Conservation (phyloP, 108 stramenopile species). For the Schizochytrium sp. region DNA sequence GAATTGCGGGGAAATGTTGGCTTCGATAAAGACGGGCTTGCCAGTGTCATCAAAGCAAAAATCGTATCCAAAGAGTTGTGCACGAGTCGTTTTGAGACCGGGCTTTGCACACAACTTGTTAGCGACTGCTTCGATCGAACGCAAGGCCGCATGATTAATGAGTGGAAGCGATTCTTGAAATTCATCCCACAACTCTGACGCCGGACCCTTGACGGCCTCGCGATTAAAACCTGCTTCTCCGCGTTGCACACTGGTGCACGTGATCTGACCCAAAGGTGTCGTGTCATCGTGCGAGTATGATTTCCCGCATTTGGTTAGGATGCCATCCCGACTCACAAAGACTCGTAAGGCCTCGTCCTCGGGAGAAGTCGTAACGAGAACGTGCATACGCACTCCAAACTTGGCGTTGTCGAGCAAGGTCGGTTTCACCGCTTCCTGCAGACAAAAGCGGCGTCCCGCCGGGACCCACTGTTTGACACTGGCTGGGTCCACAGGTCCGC, state of each 20-base stretch:
- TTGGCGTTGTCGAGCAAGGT: not conserved
- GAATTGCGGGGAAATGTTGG: conserved; percentile 2
- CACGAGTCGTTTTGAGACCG: not conserved
- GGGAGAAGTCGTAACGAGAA: not conserved
- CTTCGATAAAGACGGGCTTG: not conserved
- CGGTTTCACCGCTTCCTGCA: not conserved
- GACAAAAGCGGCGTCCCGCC: not conserved
- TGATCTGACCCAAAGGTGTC: not conserved
- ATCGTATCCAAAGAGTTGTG: not conserved
- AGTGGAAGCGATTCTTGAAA: not conserved
- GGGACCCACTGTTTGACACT: not conserved
- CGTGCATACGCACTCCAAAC: conserved; percentile 8
- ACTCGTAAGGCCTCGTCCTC: not conserved
- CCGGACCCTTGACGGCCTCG: not conserved
- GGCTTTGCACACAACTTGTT: not conserved
- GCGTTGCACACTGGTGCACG: conserved; percentile 10
- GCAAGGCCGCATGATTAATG: not conserved
- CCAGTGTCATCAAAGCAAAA: not conserved
- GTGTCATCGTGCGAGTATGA: not conserved
- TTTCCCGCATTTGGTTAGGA: not conserved
- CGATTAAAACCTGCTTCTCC: not conserved
- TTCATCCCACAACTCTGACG: not conserved
- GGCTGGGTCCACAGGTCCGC: not conserved
- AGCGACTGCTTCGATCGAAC: not conserved
- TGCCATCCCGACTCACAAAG: not conserved